Percentiles rank a stretch among this genome's conserved stretches.
Evolutionary conservation across 2,329 filamentous ascomycete genomes (phyloP).

Genomic region (Fusarium sp.): DNA sequence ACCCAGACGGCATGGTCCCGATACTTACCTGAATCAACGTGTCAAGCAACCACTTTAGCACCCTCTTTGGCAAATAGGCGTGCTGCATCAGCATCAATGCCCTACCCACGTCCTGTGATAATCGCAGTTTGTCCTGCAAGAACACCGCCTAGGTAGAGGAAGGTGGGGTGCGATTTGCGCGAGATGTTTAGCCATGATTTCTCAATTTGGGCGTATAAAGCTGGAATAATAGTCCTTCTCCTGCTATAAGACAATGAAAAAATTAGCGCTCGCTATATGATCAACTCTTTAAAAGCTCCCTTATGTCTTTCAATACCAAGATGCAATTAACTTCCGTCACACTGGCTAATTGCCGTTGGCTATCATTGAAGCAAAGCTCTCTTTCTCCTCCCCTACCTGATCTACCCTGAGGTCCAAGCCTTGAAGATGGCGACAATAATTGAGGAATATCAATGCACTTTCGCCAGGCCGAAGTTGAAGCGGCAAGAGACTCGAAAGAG

Average conservation of each 20-base stretch:
- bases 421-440: background rate
- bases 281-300: background rate
- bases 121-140: constrained; percentile 1
- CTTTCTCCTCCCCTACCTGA: too few relatives aligned
- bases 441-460: background rate
- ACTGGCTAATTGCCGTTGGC: background rate
- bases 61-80: background rate
- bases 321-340: background rate
- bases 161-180: constrained; percentile 6
- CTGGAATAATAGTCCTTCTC: background rate
- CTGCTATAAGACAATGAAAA: background rate
- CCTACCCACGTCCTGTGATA: constrained; percentile 1
- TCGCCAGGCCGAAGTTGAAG: background rate
- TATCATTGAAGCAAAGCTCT: background rate
- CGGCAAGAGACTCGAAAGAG: constrained; percentile 1
- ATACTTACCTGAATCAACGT: constrained; percentile 1
- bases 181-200: constrained; percentile 5
- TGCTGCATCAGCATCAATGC: constrained; percentile 1
- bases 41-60: background rate
- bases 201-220: background rate
- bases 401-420: background rate
- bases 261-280: fast-evolving
- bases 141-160: constrained; percentile 9
- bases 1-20: background rate
- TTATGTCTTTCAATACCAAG: fast-evolving